Evolutionary conservation across 2,329 filamentous ascomycete genomes (phyloP), one percentile per base, ranked within the genome.

Genomic region (Arthrinium puccinioides): DNA sequence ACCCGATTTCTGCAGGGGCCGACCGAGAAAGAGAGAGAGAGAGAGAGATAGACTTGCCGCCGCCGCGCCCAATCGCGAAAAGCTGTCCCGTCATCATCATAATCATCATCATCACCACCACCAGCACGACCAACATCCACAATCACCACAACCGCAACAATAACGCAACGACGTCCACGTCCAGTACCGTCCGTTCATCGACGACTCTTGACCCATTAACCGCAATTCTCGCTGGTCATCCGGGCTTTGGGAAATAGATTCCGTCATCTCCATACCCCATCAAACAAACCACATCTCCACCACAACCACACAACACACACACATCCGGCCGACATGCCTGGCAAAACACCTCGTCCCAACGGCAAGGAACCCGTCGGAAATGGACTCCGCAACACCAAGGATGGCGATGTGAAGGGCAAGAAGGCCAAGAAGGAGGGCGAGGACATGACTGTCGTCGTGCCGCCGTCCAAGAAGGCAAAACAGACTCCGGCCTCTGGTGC

Each of bases 401-500:
- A 87, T 59, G 64, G 67, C 54, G 82, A 80, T 64, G 15, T 15
- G 10, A 21, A n/a, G n/a, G 74, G 72, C 52, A 82, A 82, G 67
- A 79, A 79, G 64, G 55, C 58, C 15, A 56, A 53, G 52, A 81
- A 79, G 61, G 79, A 87, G 54, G 80, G 74, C 53, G 82, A 81
- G 52, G 82, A 87, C 67, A 87, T 87, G 82, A 87, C 83, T 35
- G 82, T 87, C 47, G 83, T 88, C 51, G 82, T 87, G 30, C 82
- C 84, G 38, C 82, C 81, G 40, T 76, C 80, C 47, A 87, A 87
- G 69, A 66, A 67, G 53, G 66, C 71, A 43, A 74, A 73, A 55
- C 63, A 77, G 63, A 63, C 73, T 40, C 72, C 79, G 41, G n/a
- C n/a, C n/a, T n/a, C n/a, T n/a, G n/a, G n/a, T n/a, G 68, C 68